These are phyloP conservation scores for Ascodesmis nigricans DNA, from an alignment of 495 filamentous ascomycete genomes.

Conservation along the genomic window DNA sequence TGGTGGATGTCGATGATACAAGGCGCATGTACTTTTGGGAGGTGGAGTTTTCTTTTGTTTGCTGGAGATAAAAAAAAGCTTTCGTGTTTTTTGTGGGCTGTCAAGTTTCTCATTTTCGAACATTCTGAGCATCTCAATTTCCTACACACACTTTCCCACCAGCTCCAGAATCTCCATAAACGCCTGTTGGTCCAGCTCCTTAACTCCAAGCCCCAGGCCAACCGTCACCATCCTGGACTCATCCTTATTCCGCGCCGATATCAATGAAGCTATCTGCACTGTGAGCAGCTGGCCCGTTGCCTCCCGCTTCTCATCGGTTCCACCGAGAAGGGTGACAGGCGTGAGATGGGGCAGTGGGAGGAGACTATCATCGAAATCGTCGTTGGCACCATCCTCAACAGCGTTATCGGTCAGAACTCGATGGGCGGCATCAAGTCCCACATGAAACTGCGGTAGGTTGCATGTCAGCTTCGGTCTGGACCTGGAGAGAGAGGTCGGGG, in stretches of 20 bases:
- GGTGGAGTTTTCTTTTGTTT: no score
- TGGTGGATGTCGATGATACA: no score
- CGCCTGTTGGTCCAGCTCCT: slow-evolving; percentile 39
- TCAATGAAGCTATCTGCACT: slow-evolving; percentile 62
- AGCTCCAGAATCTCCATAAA: slow-evolving; percentile 73
- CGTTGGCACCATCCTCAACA: slow-evolving; percentile 27
- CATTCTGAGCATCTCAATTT: no score
- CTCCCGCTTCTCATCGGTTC: slow-evolving; percentile 53
- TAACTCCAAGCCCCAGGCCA: slow-evolving; percentile 52
- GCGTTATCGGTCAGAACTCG: slow-evolving; percentile 34
- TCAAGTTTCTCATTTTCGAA: no score
- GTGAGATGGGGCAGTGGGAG: slow-evolving; percentile 65
- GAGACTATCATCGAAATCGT: slow-evolving; percentile 33
- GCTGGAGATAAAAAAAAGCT: no score
- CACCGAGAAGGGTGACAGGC: slow-evolving; percentile 74
- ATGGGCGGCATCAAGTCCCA: slow-evolving; percentile 51
- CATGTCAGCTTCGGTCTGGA: no score
- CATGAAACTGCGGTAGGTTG: slow-evolving; percentile 65
- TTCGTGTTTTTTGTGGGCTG: no score
- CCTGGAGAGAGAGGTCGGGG: no score
- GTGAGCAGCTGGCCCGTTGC: slow-evolving; percentile 70
- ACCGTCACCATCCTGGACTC: slow-evolving; percentile 64
- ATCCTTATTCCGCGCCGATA: slow-evolving; percentile 45
- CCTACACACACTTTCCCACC: slow-evolving; percentile 42
- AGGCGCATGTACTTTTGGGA: no score